Conservation (phyloP, 768 basidiomycete genomes). For the Gelatoporia subvermispora region DNA sequence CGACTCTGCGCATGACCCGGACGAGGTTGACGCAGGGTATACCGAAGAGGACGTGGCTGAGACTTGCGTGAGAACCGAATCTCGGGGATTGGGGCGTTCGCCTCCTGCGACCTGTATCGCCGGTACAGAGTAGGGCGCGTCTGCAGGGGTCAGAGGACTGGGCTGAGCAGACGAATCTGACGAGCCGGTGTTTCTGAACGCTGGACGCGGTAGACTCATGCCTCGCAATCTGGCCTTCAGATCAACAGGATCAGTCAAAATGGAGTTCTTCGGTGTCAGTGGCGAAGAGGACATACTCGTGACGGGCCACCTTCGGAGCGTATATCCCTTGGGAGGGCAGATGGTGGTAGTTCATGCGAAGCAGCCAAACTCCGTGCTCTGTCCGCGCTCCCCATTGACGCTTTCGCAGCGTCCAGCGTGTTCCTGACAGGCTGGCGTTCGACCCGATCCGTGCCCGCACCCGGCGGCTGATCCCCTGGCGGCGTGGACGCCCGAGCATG, state of each 20-base stretch:
- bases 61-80: constrained; percentile 54
- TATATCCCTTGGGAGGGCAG: neutral
- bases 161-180: constrained; percentile 25
- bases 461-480: too few relatives aligned
- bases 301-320: too few relatives aligned
- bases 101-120: constrained; percentile 13
- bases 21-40: constrained; percentile 71
- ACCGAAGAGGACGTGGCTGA: constrained; percentile 72
- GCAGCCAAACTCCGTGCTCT: neutral
- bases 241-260: constrained; percentile 18
- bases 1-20: constrained; percentile 58
- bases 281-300: neutral
- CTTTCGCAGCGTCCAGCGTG: too few relatives aligned
- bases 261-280: neutral
- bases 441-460: too few relatives aligned
- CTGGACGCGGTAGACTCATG: constrained; percentile 28
- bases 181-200: constrained; percentile 23
- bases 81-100: constrained; percentile 28
- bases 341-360: neutral
- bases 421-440: too few relatives aligned
- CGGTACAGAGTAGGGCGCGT: constrained; percentile 6
- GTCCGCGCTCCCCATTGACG: too few relatives aligned
- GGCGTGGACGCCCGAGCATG: too few relatives aligned
- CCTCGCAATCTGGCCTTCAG: constrained; percentile 31
- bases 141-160: constrained; percentile 21